phyloP scores from a whole-genome alignment of 148 eudicot genomes.

The Diospyros kaki region DNA sequence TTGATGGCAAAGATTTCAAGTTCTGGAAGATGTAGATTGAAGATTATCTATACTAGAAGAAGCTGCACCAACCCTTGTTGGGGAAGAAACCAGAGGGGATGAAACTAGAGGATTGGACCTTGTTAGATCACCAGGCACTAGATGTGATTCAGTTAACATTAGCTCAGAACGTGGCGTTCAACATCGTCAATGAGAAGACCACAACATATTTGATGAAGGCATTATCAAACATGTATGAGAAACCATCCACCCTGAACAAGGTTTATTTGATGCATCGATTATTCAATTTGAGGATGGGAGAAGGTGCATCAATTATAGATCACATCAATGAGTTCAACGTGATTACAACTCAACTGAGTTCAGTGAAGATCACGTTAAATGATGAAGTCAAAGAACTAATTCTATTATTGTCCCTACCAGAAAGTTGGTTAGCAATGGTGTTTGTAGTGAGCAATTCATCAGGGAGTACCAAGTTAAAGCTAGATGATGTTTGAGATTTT shows the following conservation, averaged over 20 bases:
- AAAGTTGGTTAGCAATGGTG: background rate
- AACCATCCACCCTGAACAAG: background rate
- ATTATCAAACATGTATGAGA: constrained; percentile 1
- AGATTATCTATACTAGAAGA: background rate
- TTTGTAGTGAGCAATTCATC: background rate
- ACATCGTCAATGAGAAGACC: background rate
- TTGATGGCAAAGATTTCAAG: background rate
- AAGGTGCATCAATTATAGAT: background rate
- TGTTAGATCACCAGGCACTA: background rate
- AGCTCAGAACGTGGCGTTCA: background rate
- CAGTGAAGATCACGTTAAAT: background rate
- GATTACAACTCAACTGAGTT: background rate
- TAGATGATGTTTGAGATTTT: background rate
- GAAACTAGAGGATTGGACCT: background rate
- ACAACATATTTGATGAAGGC: background rate
- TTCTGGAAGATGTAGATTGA: background rate
- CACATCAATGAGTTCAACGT: background rate
- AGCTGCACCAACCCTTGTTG: background rate
- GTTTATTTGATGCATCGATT: background rate
- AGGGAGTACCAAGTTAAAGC: background rate
- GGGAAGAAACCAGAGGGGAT: background rate
- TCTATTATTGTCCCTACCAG: background rate
- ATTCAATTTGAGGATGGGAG: constrained; percentile 1
- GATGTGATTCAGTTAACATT: background rate
- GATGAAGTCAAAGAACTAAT: background rate